phyloP scores from a whole-genome alignment of 176 grass and related monocot genomes.

The Triticum aestivum region IWGSC_CS_RefSeq_v2.1 NC_057795.1:48016065-48016564 shows the following conservation, averaged over 20 bases:
- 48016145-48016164: background rate
- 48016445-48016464: background rate
- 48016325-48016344: conserved; percentile 63
- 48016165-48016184: background rate
- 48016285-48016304: background rate
- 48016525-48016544: background rate
- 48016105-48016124: background rate
- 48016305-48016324: conserved; percentile 70
- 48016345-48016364: conserved; percentile 78
- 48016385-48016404: conserved; percentile 79
- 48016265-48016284: background rate
- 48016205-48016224: background rate
- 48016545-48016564: background rate
- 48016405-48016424: conserved; percentile 59
- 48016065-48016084: background rate
- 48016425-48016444: background rate
- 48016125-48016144: background rate
- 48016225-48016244: conserved; percentile 10
- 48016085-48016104: background rate
- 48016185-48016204: background rate
- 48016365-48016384: conserved; percentile 75
- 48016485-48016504: background rate
- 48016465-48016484: background rate
- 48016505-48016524: background rate
- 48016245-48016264: background rate